Conservation (phyloP, 2,329 filamentous ascomycete species). For the Cadophora gregata region DNA sequence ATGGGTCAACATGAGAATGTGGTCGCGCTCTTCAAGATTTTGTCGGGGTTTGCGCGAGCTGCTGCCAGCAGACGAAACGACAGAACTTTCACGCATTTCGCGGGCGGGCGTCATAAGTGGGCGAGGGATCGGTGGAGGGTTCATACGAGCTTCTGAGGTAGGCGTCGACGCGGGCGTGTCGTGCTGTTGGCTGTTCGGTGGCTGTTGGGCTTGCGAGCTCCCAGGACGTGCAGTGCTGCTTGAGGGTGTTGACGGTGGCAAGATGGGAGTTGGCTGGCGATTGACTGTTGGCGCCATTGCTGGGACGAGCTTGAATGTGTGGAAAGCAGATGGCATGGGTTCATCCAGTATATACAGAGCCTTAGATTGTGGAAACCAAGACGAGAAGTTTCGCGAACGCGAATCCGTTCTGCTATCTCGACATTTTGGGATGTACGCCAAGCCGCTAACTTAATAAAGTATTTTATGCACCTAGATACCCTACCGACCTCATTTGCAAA, state of each 20-base stretch:
- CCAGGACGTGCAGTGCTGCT: conserved; percentile 33
- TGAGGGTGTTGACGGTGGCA: conserved; percentile 39
- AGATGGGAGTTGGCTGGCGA: conserved; percentile 37
- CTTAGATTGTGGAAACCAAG: not conserved
- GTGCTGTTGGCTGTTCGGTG: conserved; percentile 29
- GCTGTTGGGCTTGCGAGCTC: conserved; percentile 26
- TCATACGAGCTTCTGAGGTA: conserved; percentile 40
- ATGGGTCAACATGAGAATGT: conserved; percentile 43
- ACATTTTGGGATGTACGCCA: not conserved
- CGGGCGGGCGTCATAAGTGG: conserved; percentile 41
- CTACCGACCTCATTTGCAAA: no score
- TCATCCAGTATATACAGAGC: conserved; percentile 20
- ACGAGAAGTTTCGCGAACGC: not conserved
- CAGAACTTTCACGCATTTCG: conserved; percentile 43
- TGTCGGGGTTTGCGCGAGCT: conserved; percentile 44
- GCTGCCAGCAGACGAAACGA: conserved; percentile 39
- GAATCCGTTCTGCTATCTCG: not conserved
- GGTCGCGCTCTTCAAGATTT: conserved; percentile 44
- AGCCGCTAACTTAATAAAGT: not conserved
- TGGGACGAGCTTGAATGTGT: conserved; percentile 43
- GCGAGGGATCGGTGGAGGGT: conserved; percentile 42
- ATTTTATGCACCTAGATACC: no score
- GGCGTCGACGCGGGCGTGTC: conserved; percentile 37
- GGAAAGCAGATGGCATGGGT: conserved; percentile 40
- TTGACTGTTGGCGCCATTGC: conserved; percentile 39